These are phyloP conservation scores for Fusarium xyrophilum DNA, from an alignment of 2,329 filamentous ascomycete genomes.

Conservation along the genomic window DNA sequence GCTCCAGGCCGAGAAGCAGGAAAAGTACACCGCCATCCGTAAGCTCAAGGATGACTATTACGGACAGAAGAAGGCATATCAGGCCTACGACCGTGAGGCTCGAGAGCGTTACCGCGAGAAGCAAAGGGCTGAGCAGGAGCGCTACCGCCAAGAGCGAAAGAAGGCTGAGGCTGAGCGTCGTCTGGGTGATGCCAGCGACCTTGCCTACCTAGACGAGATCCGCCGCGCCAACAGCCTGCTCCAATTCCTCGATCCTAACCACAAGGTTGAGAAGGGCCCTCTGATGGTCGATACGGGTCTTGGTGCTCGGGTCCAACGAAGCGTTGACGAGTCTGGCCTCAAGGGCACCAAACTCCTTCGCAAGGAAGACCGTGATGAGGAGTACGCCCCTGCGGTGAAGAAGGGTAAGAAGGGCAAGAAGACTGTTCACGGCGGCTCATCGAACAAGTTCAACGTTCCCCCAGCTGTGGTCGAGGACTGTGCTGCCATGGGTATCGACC, in stretches of 20 bases:
- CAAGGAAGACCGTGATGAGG: slow-evolving; percentile 88
- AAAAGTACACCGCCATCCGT: slow-evolving; percentile 81
- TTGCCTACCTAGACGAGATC: slow-evolving; percentile 92
- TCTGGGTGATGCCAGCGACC: slow-evolving; percentile 81
- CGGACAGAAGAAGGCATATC: slow-evolving; percentile 79
- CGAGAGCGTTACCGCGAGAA: slow-evolving; percentile 79
- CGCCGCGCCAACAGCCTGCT: slow-evolving; percentile 86
- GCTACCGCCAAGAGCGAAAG: slow-evolving; percentile 73
- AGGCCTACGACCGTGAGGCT: slow-evolving; percentile 83
- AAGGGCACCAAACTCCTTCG: slow-evolving; percentile 84
- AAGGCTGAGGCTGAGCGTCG: slow-evolving; percentile 78
- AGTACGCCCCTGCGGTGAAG: slow-evolving; percentile 82
- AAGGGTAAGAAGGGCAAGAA: slow-evolving; percentile 87
- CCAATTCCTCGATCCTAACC: slow-evolving; percentile 84
- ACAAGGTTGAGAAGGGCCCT: slow-evolving; percentile 70
- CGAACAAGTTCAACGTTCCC: slow-evolving; percentile 78
- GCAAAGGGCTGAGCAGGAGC: slow-evolving; percentile 80
- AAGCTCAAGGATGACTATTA: slow-evolving; percentile 92
- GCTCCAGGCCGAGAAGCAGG: slow-evolving; percentile 84
- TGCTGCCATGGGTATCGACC: slow-evolving; percentile 80
- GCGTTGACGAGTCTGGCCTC: slow-evolving; percentile 80
- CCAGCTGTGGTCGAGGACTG: slow-evolving; percentile 93
- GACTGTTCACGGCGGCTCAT: slow-evolving; percentile 55
- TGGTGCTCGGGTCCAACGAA: slow-evolving; percentile 79
- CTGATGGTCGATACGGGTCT: slow-evolving; percentile 74